phyloP scores from a whole-genome alignment of 2,329 filamentous ascomycete genomes.

The Capronia coronata region DNA sequence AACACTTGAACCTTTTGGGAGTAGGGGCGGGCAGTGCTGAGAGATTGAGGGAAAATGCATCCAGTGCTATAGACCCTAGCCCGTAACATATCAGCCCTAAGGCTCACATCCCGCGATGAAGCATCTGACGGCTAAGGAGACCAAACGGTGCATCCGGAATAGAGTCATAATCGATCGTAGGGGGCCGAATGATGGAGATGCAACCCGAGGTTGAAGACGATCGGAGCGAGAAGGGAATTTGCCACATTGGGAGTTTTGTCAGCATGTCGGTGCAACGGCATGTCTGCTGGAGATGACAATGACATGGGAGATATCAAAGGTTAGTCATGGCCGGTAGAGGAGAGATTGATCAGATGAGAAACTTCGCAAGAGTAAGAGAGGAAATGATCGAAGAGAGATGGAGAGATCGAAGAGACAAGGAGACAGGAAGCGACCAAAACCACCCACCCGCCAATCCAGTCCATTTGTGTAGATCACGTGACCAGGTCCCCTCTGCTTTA shows the following conservation, averaged over 20 bases:
- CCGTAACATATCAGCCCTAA: slow-evolving; percentile 9
- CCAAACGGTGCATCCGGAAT: slow-evolving; percentile 8
- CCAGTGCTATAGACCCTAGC: slow-evolving; percentile 11
- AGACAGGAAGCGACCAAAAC: no score
- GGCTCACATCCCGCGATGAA: slow-evolving; percentile 9
- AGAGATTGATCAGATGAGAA: neutral
- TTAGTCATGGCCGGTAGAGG: no score
- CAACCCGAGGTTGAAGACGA: neutral
- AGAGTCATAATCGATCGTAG: neutral
- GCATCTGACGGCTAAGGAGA: slow-evolving; percentile 8
- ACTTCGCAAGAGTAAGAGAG: neutral
- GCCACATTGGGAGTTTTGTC: slow-evolving; percentile 2
- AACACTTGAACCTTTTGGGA: slow-evolving; percentile 15
- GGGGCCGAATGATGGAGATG: slow-evolving; percentile 4
- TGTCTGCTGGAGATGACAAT: neutral
- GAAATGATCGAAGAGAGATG: neutral
- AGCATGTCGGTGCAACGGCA: neutral
- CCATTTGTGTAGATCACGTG: no score
- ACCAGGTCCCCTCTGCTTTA: no score
- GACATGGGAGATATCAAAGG: neutral
- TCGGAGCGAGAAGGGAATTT: neutral
- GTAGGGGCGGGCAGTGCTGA: slow-evolving; percentile 24
- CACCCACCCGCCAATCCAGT: no score
- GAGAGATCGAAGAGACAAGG: no score
- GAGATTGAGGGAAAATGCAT: no score